Percentiles rank a stretch among this genome's conserved stretches.
Evolutionary conservation across 805 yeast genomes (phyloP).

Genomic region (Tetrapisispora namnaoensis): DNA sequence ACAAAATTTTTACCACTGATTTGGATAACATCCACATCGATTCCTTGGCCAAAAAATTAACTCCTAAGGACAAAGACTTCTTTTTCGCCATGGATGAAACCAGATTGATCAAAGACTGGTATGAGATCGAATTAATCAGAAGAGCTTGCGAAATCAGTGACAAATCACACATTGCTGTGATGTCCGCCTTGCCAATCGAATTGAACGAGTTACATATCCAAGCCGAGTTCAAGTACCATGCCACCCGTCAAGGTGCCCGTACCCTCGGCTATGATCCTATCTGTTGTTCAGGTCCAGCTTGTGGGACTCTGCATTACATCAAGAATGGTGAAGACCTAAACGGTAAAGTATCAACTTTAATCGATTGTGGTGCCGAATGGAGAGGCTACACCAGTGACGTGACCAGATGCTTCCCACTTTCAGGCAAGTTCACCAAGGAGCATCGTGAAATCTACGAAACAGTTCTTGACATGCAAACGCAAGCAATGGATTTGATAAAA

Average conservation of each 20-base stretch:
- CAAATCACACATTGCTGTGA: constrained; percentile 79
- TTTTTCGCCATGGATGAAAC: constrained; percentile 79
- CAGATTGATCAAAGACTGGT: constrained; percentile 73
- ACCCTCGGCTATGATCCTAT: constrained; percentile 87
- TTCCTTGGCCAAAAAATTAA: constrained; percentile 31
- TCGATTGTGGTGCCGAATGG: constrained; percentile 99
- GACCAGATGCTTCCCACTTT: constrained; percentile 88
- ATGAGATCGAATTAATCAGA: constrained; percentile 64
- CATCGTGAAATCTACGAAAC: constrained; percentile 72
- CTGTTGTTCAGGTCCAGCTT: constrained; percentile 86
- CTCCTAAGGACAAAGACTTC: constrained; percentile 39
- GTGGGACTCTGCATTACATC: constrained; percentile 85
- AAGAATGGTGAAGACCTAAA: constrained; percentile 61
- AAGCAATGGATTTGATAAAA: constrained; percentile 58
- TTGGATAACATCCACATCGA: constrained; percentile 36
- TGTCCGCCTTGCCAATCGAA: constrained; percentile 87
- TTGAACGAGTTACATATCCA: constrained; percentile 83
- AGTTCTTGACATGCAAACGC: constrained; percentile 74
- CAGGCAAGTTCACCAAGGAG: constrained; percentile 83
- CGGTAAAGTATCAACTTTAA: constrained; percentile 56
- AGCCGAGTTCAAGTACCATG: constrained; percentile 91
- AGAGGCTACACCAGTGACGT: constrained; percentile 86
- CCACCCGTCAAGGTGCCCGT: constrained; percentile 89
- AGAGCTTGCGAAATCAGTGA: constrained; percentile 82
- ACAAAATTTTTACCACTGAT: constrained; percentile 42